phyloP scores from a whole-genome alignment of 2,329 filamentous ascomycete species.

The Thelonectria rubi region DNA sequence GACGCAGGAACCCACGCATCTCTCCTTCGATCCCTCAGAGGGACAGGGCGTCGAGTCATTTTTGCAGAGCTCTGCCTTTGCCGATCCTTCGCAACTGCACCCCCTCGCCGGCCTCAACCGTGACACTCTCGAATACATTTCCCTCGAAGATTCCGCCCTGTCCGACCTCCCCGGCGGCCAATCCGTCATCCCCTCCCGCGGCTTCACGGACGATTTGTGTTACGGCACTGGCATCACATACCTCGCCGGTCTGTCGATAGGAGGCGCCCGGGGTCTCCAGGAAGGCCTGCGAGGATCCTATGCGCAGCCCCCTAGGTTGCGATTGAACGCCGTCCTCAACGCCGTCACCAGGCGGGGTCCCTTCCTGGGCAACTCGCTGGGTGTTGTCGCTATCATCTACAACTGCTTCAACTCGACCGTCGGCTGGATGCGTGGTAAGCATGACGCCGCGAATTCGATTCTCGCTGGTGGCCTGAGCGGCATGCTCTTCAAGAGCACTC shows the following conservation, averaged over 20 bases:
- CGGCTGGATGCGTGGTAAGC: slow-evolving; percentile 81
- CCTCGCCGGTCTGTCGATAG: slow-evolving; percentile 82
- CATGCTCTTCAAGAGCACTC: slow-evolving; percentile 96
- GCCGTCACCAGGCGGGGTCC: slow-evolving; percentile 91
- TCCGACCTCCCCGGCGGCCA: slow-evolving; percentile 86
- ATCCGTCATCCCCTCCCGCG: slow-evolving; percentile 90
- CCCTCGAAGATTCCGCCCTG: slow-evolving; percentile 89
- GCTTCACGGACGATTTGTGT: slow-evolving; percentile 97
- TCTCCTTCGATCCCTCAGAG: slow-evolving; percentile 74
- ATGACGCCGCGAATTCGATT: slow-evolving; percentile 90
- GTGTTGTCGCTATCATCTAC: slow-evolving; percentile 95
- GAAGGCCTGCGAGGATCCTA: slow-evolving; percentile 87
- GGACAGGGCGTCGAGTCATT: slow-evolving; percentile 88
- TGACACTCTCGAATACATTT: slow-evolving; percentile 93
- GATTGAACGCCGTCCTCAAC: slow-evolving; percentile 94
- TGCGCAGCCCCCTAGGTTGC: slow-evolving; percentile 83
- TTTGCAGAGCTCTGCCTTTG: slow-evolving; percentile 77
- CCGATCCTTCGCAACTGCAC: slow-evolving; percentile 89
- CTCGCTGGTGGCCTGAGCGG: slow-evolving; percentile 86
- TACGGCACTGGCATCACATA: slow-evolving; percentile 98
- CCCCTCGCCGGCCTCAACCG: slow-evolving; percentile 93
- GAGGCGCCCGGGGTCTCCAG: slow-evolving; percentile 90
- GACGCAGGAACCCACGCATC: slow-evolving; percentile 60
- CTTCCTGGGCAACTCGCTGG: slow-evolving; percentile 95
- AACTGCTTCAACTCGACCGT: slow-evolving; percentile 91